Conservation (phyloP, 1,139 yeast species). For the Nadsonia commutata region DNA sequence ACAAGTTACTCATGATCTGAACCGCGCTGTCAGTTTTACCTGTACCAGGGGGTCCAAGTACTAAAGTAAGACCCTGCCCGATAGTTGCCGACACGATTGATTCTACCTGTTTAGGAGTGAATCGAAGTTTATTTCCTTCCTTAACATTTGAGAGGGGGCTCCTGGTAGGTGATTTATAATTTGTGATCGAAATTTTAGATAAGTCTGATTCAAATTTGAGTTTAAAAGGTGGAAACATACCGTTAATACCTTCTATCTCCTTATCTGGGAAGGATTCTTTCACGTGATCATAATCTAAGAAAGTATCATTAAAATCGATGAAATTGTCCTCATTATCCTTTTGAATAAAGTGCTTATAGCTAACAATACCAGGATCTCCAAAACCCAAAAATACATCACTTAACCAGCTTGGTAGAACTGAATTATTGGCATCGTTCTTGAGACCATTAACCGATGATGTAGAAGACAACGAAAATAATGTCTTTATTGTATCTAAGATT, state of each 20-base stretch:
- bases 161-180: background rate
- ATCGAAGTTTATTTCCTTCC: conserved; percentile 8
- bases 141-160: conserved; percentile 1
- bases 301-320: conserved; percentile 14
- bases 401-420: conserved; percentile 25
- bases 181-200: background rate
- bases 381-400: conserved; percentile 24
- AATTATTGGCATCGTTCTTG: conserved; percentile 1
- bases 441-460: background rate
- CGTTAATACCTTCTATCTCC: background rate
- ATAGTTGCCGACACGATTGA: conserved; percentile 26
- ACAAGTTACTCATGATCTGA: conserved; percentile 16
- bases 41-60: conserved; percentile 35
- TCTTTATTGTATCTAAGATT: conserved; percentile 13
- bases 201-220: conserved; percentile 3
- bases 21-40: conserved; percentile 27
- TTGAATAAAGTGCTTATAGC: conserved; percentile 7
- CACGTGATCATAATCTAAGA: conserved; percentile 15
- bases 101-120: conserved; percentile 17
- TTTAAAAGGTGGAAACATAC: conserved; percentile 1
- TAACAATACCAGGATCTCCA: conserved; percentile 19
- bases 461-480: conserved; percentile 2
- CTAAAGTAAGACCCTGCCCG: conserved; percentile 24
- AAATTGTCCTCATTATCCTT: conserved; percentile 6
- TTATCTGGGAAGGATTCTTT: conserved; percentile 12